phyloP scores from a whole-genome alignment of 2,329 filamentous ascomycete genomes.

The Coccinonectria pachysandricola region DNA sequence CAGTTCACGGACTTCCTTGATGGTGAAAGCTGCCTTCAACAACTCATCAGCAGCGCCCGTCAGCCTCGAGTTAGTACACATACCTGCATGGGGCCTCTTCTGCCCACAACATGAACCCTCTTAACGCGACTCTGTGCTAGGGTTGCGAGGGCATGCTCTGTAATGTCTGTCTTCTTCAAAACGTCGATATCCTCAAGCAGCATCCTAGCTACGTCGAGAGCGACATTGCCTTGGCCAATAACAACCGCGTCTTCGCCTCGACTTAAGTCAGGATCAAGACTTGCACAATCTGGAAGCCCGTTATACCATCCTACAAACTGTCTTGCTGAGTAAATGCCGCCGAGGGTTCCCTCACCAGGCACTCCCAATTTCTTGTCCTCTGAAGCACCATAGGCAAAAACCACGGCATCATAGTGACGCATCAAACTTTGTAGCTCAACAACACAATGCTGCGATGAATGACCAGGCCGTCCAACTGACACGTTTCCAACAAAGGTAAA shows the following conservation, averaged over 20 bases:
- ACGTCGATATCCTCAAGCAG: constrained; percentile 65
- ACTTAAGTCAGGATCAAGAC: constrained; percentile 62
- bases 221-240: constrained; percentile 93
- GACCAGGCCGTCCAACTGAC: constrained; percentile 51
- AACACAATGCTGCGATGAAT: constrained; percentile 30
- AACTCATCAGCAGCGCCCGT: no score
- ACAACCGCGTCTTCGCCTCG: constrained; percentile 74
- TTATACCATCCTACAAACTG: constrained; percentile 99
- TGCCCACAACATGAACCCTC: constrained; percentile 76
- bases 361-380: constrained; percentile 71
- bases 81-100: constrained; percentile 81
- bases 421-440: constrained; percentile 60
- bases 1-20: constrained; percentile 86
- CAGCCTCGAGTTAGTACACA: no score
- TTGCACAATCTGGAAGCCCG: constrained; percentile 72
- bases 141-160: constrained; percentile 67
- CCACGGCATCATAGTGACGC: constrained; percentile 80
- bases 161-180: constrained; percentile 77
- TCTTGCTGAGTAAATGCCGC: constrained; percentile 75
- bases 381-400: constrained; percentile 88
- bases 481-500: constrained; percentile 93
- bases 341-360: constrained; percentile 62
- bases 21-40: constrained; percentile 80
- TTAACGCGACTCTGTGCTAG: constrained; percentile 64
- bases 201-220: constrained; percentile 84